Conservation (phyloP, 352 stramenopile species). For the Phytophthora chlamydospora region DNA sequence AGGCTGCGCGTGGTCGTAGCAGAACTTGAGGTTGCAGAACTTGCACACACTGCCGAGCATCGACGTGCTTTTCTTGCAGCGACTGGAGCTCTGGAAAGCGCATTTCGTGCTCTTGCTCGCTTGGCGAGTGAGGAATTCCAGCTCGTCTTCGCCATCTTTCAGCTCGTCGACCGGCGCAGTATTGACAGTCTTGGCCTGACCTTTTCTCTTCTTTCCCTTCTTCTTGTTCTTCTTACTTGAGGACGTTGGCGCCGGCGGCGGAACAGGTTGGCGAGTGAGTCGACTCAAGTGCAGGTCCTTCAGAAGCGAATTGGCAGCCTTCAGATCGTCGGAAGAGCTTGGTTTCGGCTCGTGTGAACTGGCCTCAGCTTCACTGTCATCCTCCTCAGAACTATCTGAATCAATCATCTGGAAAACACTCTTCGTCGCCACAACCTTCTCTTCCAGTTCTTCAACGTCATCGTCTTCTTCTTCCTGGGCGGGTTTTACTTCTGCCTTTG, state of each 20-base stretch:
- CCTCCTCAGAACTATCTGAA: slow-evolving; percentile 37
- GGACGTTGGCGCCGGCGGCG: slow-evolving; percentile 19
- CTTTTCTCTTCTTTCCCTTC: slow-evolving; percentile 60
- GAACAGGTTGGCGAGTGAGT: slow-evolving; percentile 49
- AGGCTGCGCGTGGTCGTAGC: slow-evolving; percentile 73
- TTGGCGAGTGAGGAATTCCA: slow-evolving; percentile 75
- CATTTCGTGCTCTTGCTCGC: slow-evolving; percentile 59
- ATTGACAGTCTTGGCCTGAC: slow-evolving; percentile 16
- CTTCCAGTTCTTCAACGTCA: slow-evolving; percentile 24
- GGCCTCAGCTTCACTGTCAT: slow-evolving; percentile 13
- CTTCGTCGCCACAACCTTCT: slow-evolving; percentile 19
- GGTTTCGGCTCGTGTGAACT: slow-evolving; percentile 7
- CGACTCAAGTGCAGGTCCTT: slow-evolving; percentile 70
- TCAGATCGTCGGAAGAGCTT: slow-evolving; percentile 20
- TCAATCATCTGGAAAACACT: slow-evolving; percentile 60
- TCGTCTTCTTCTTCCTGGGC: neutral
- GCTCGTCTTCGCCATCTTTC: slow-evolving; percentile 64
- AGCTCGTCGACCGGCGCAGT: slow-evolving; percentile 38
- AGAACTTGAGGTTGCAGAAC: slow-evolving; percentile 90
- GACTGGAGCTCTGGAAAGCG: slow-evolving; percentile 47
- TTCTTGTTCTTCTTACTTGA: slow-evolving; percentile 53
- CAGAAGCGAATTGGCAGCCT: slow-evolving; percentile 49
- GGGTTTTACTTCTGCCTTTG: slow-evolving; percentile 3
- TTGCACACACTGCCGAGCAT: slow-evolving; percentile 76
- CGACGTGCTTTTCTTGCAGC: slow-evolving; percentile 66